Base-by-base conservation (phyloP, 2,329 filamentous ascomycete species). In the Cladosporium austrohemisphaericum region DNA sequence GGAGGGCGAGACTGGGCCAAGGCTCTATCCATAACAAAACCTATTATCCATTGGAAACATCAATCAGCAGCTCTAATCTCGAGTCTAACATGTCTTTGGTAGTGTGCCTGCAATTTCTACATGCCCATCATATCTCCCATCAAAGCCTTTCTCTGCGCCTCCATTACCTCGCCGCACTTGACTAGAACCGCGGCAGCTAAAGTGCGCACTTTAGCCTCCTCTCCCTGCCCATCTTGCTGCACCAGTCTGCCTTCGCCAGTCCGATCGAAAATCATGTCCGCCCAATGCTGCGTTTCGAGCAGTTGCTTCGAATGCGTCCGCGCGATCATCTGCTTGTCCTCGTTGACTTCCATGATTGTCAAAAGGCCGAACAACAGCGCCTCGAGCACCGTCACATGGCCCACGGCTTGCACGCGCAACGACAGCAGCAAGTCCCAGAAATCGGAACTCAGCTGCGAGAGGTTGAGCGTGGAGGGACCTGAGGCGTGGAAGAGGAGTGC, bases 271-370 rank as follows among this genome's bases (percentile, higher is more conserved):
- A 96, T 78, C 48, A 76, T 75, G 35, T 82, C 78, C 1, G 88
- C 86, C 93, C 93, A 98, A 61, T 89, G 86, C 60, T 88, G 81
- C 52, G 88, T 86, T 75, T 97, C 92, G 44, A 95, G 76, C 18
- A 97, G 72, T 65, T 92, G 83, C 49, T 82, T 80, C 1, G 86
- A 84, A 59, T 89, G 81, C 50, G 84, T 80, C 52, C 83, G 81
- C 41, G 88, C 92, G 2, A 98, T 67, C 1, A 81, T 75, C 57
- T 83, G 74, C 70, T 85, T 80, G 52, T 89, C 81, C 41, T 81
- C 71, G 52, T 95, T 95, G 29, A 95, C 77, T 61, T 96, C 89
- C 11, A 98, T 69, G 45, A 95, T 65, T 5, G 88, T 86, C 41
- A 95, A 74, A 52, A 95, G 79, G 1, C 84, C 82, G 51, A 95